These are phyloP conservation scores for Penicillium vulpinum DNA, from an alignment of 2,329 filamentous ascomycete species.

Conservation along the genomic window DNA sequence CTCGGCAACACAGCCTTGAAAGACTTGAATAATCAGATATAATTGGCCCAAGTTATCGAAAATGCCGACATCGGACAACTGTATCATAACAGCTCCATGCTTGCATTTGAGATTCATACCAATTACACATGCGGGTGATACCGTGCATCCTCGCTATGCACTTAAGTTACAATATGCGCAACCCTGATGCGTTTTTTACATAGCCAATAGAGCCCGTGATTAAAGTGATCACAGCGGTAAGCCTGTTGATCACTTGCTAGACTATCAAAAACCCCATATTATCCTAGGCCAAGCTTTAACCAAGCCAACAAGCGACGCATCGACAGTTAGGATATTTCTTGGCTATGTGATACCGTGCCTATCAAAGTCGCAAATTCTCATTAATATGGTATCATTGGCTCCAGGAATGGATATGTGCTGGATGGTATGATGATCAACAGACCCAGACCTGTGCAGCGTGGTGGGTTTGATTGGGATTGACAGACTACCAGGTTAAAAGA, in stretches of 20 bases:
- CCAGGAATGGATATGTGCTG: neutral
- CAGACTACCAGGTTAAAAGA: neutral
- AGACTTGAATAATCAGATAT: too few species aligned
- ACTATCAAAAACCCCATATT: neutral
- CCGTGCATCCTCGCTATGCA: neutral
- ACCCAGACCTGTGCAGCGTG: conserved; percentile 11
- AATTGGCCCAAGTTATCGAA: neutral
- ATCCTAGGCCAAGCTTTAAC: conserved; percentile 10
- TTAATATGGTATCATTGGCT: conserved; percentile 8
- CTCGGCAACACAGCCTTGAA: neutral
- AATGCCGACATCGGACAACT: neutral
- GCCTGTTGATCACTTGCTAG: neutral
- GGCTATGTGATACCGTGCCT: neutral
- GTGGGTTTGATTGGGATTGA: conserved; percentile 24
- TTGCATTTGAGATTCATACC: neutral
- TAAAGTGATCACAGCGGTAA: neutral
- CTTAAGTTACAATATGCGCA: neutral
- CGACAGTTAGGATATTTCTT: neutral
- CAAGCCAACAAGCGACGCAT: neutral
- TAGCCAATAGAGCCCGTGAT: neutral
- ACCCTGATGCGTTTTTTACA: neutral
- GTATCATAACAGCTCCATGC: neutral
- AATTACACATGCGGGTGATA: neutral
- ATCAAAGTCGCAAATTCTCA: neutral
- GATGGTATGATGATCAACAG: conserved; percentile 20